A percentile compares a stretch with the other conserved stretches of the same genome.
Evolutionary conservation across 1,284 basidiomycete species (phyloP).

Genomic region (Rhodotorula sp.): DNA sequence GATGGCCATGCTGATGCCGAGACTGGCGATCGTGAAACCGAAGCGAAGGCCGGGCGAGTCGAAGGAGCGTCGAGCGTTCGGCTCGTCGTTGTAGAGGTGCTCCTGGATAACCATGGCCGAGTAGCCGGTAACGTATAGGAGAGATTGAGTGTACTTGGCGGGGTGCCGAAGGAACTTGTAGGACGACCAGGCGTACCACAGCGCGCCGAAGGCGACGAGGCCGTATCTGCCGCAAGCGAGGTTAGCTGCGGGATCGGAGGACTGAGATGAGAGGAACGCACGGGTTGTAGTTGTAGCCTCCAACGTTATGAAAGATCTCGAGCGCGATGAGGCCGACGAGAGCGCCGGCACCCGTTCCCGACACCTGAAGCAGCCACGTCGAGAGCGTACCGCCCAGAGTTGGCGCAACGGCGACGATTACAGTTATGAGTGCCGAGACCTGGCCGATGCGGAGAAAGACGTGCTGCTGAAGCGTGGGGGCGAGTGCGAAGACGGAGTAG

Average conservation of each 20-base stretch:
- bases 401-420: slow-evolving; percentile 31
- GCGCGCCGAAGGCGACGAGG: slow-evolving; percentile 12
- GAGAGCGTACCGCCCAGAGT: slow-evolving; percentile 31
- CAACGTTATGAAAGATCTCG: slow-evolving; percentile 47
- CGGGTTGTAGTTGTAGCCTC: slow-evolving; percentile 51
- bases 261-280: slow-evolving; percentile 2
- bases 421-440: slow-evolving; percentile 30
- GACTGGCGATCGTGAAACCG: slow-evolving; percentile 24
- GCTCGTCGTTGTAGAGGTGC: slow-evolving; percentile 29
- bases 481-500: slow-evolving; percentile 33
- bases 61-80: slow-evolving; percentile 5
- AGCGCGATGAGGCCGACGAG: slow-evolving; percentile 40
- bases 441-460: slow-evolving; percentile 30
- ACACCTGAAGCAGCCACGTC: slow-evolving; percentile 32
- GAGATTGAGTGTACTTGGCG: slow-evolving; percentile 25
- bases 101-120: slow-evolving; percentile 29
- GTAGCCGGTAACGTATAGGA: slow-evolving; percentile 22
- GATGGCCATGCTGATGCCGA: slow-evolving; percentile 34
- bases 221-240: slow-evolving; percentile 7
- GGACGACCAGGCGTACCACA: slow-evolving; percentile 30
- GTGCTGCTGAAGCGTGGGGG: slow-evolving; percentile 23
- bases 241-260: neutral
- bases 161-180: slow-evolving; percentile 28
- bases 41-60: slow-evolving; percentile 29
- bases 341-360: slow-evolving; percentile 32